These are phyloP conservation scores for Cetradonia linearis DNA, from an alignment of 495 filamentous ascomycete genomes.

Conservation along the genomic window DNA sequence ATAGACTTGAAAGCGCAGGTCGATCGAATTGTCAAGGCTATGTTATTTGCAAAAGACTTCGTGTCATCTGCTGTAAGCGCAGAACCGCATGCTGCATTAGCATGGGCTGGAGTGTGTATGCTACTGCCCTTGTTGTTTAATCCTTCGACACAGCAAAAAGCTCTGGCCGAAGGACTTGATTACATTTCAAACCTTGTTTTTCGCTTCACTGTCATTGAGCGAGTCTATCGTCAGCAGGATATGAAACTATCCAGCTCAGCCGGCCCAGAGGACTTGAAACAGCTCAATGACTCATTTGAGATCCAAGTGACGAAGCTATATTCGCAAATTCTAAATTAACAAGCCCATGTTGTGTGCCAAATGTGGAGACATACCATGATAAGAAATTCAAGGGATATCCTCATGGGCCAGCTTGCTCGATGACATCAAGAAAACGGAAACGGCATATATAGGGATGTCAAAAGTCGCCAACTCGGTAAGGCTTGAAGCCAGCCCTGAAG, in stretches of 20 bases:
- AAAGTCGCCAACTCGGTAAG: constrained; percentile 7
- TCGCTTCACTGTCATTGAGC: constrained; percentile 12
- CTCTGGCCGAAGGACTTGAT: constrained; percentile 10
- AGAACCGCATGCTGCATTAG: constrained; percentile 25
- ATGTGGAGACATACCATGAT: background rate
- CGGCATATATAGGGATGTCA: constrained; percentile 3
- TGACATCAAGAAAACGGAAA: constrained; percentile 8
- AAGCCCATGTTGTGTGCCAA: constrained; percentile 10
- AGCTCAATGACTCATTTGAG: constrained; percentile 6
- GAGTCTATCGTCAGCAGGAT: background rate
- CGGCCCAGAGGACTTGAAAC: background rate
- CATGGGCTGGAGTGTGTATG: constrained; percentile 25
- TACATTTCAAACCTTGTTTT: constrained; percentile 8
- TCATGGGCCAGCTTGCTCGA: constrained; percentile 16
- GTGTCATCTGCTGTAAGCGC: constrained; percentile 18
- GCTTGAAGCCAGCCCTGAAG: constrained; percentile 5
- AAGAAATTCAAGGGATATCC: constrained; percentile 14
- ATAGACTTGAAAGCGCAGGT: constrained; percentile 1
- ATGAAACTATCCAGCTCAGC: background rate
- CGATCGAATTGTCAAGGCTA: constrained; percentile 11
- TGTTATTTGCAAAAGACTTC: constrained; percentile 15
- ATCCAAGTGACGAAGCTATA: constrained; percentile 16
- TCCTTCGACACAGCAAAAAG: constrained; percentile 6
- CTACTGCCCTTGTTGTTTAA: constrained; percentile 15
- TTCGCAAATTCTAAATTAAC: constrained; percentile 11